Conservation (phyloP, 495 filamentous ascomycete species). For the Aspergillus heteromorphus region DNA sequence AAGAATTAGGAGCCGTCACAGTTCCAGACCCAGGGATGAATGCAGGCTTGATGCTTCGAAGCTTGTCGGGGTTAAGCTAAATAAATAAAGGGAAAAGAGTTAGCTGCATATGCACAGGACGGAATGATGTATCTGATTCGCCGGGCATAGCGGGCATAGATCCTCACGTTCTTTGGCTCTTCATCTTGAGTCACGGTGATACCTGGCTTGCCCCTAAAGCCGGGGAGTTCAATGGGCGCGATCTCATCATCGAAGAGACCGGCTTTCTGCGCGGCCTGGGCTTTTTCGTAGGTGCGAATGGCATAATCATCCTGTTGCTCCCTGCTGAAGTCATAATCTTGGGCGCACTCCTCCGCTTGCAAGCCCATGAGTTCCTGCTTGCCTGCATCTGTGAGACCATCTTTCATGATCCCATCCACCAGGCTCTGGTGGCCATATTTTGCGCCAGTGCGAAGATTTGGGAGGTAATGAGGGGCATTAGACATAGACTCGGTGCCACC, state of each 20-base stretch:
- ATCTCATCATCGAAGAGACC: constrained; percentile 84
- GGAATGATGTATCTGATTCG: too few species aligned
- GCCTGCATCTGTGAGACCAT: constrained; percentile 85
- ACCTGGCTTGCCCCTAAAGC: constrained; percentile 82
- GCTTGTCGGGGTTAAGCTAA: constrained; percentile 85
- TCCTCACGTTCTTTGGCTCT: constrained; percentile 80
- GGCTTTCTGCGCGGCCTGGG: constrained; percentile 72
- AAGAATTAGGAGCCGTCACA: constrained; percentile 96
- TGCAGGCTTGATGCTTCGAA: constrained; percentile 74
- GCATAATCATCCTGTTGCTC: constrained; percentile 90
- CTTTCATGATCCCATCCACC: constrained; percentile 85
- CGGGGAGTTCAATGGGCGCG: constrained; percentile 79
- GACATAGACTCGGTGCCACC: constrained; percentile 97
- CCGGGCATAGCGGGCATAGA: background rate
- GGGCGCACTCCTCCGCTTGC: constrained; percentile 83
- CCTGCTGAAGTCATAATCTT: constrained; percentile 73
- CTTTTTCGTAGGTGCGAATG: constrained; percentile 85
- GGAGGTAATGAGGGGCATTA: constrained; percentile 94
- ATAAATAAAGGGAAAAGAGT: background rate
- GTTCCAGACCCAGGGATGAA: constrained; percentile 79
- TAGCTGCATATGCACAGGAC: background rate
- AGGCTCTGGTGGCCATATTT: constrained; percentile 87
- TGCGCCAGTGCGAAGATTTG: constrained; percentile 70
- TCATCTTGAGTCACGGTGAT: constrained; percentile 81
- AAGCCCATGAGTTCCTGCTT: constrained; percentile 93